Conservation (phyloP, 768 basidiomycete species). For the Boletus rex-veris region DNA sequence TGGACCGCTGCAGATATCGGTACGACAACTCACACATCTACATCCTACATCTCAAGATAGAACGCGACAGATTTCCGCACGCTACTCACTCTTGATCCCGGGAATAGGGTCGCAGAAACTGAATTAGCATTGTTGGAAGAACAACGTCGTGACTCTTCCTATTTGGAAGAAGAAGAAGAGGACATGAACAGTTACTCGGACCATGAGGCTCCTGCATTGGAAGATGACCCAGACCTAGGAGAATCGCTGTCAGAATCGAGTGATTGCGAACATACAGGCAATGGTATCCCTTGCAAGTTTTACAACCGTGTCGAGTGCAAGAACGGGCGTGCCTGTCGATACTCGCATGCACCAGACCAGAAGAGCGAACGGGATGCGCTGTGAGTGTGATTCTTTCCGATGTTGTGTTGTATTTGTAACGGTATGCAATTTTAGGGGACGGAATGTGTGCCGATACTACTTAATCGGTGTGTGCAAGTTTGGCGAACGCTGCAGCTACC, state of each 20-base stretch:
- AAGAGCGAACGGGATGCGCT: slow-evolving; percentile 53
- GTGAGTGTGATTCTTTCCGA: slow-evolving; percentile 33
- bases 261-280: slow-evolving; percentile 51
- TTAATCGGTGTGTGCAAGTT: slow-evolving; percentile 41
- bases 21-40: slow-evolving; percentile 3
- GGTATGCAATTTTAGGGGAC: slow-evolving; percentile 39
- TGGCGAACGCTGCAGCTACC: slow-evolving; percentile 43
- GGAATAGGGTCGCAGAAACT: slow-evolving; percentile 14
- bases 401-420: background rate
- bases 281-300: slow-evolving; percentile 50
- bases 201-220: slow-evolving; percentile 12
- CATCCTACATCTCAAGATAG: no score
- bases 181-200: slow-evolving; percentile 7
- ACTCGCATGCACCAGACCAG: slow-evolving; percentile 52
- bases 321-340: slow-evolving; percentile 40
- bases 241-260: slow-evolving; percentile 50
- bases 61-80: slow-evolving; percentile 25
- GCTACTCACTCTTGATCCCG: slow-evolving; percentile 27
- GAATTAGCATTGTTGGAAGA: slow-evolving; percentile 15
- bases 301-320: slow-evolving; percentile 54
- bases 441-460: slow-evolving; percentile 47
- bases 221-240: slow-evolving; percentile 33
- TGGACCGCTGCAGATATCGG: slow-evolving; percentile 22
- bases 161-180: background rate
- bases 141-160: background rate